Evolutionary conservation across 1,284 basidiomycete species (phyloP).

Genomic region (Coriolopsis trogii): DNA sequence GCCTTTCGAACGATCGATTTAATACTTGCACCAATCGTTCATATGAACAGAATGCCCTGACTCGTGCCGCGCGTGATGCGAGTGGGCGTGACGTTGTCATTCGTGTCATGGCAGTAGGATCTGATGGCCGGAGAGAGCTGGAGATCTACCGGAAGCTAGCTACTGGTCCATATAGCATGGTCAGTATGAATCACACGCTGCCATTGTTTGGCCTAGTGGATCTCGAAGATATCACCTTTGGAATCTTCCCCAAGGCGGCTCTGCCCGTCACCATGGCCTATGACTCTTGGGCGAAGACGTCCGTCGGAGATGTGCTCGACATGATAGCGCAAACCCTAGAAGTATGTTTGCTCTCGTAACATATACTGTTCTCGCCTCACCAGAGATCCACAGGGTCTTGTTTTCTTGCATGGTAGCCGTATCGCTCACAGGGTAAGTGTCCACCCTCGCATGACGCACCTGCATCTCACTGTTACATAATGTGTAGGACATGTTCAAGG

Average conservation of each 20-base stretch:
- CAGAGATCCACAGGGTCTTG: background rate
- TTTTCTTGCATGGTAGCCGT: background rate
- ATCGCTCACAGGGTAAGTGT: constrained; percentile 6
- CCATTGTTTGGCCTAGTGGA: constrained; percentile 30
- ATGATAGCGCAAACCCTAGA: constrained; percentile 35
- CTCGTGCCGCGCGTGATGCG: no score
- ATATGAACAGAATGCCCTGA: no score
- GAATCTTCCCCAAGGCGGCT: constrained; percentile 33
- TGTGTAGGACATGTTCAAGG: constrained; percentile 14
- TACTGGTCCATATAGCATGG: background rate
- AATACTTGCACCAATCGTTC: no score
- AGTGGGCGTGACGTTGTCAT: no score
- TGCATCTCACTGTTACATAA: background rate
- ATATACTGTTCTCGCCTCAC: no score
- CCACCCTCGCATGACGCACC: background rate
- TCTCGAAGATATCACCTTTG: constrained; percentile 34
- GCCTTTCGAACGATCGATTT: no score
- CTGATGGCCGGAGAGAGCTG: background rate
- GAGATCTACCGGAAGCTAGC: background rate
- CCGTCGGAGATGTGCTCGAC: constrained; percentile 34
- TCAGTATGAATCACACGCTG: constrained; percentile 8
- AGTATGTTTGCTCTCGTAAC: no score
- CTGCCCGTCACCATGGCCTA: constrained; percentile 1
- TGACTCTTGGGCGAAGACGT: constrained; percentile 27
- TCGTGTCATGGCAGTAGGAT: background rate